Percentiles rank a stretch among this genome's conserved stretches.
phyloP scores from a whole-genome alignment of 805 yeast species.

The Dipodascopsis uninucleata region DNA sequence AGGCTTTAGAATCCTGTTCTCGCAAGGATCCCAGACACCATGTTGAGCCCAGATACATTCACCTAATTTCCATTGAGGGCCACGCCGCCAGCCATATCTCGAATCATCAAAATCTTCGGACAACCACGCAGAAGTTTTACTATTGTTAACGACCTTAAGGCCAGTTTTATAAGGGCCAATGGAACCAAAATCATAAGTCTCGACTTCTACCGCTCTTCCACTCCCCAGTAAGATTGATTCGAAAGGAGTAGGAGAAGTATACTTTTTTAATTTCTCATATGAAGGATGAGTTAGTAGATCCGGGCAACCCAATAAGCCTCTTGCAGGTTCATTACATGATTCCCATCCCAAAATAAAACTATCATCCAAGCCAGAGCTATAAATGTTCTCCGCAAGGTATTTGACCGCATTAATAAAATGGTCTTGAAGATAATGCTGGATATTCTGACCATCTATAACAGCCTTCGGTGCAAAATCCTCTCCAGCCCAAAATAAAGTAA shows the following conservation, averaged over 20 bases:
- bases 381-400: conserved; percentile 44
- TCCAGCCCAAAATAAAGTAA: conserved; percentile 82
- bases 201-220: conserved; percentile 70
- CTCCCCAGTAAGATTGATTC: conserved; percentile 72
- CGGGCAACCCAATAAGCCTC: conserved; percentile 64
- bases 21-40: conserved; percentile 64
- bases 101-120: conserved; percentile 50
- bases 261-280: conserved; percentile 62
- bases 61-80: conserved; percentile 62
- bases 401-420: conserved; percentile 57
- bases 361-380: conserved; percentile 45
- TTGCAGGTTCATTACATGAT: conserved; percentile 78
- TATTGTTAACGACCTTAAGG: conserved; percentile 55
- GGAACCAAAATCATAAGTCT: conserved; percentile 62
- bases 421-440: conserved; percentile 71
- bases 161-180: conserved; percentile 75
- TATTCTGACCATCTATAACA: conserved; percentile 63
- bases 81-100: conserved; percentile 69
- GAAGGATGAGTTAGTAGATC: conserved; percentile 52
- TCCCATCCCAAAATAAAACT: conserved; percentile 76
- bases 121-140: conserved; percentile 70
- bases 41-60: conserved; percentile 77
- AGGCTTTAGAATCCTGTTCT: conserved; percentile 43
- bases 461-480: conserved; percentile 71
- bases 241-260: conserved; percentile 78